Evolutionary conservation across 176 grass and related monocot genomes (phyloP), one percentile per base, ranked within the genome.

Genomic region (Coix lacrymajobi): DNA sequence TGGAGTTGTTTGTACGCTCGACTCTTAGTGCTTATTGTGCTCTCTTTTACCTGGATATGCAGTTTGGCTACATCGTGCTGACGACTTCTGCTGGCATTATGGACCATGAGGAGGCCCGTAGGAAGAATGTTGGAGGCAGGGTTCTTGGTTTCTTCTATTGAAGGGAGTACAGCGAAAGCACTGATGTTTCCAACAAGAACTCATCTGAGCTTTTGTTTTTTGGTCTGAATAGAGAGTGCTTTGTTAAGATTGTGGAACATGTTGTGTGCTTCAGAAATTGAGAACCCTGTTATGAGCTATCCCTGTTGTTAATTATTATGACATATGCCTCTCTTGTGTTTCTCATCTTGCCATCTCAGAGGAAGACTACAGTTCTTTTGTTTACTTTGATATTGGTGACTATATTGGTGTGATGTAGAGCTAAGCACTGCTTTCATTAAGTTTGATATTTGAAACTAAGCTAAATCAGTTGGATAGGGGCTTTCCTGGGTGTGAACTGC

Each of bases 31-130:
- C n/a, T n/a, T n/a, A 82, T 31, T 22, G 11, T 24, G 37, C 45
- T 51, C n/a, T 25, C 48, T 58, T 45, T 26, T 5, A 11, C 48
- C 11, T 73, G 22, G 28, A 48, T 79, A 2, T 88, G 75, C 65
- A 93, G 91, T 93, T 93, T 62, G 91, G 91, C 31, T 93, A 90
- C 75, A 93, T 93, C 0, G 91, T 93, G 40, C 83, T 93, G 46
- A 93, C 91, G 17, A 93, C 91, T 48, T 93, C 91, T 41, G 91
- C 91, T 20, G 91, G 91, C 16, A 93, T 93, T 30, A 93, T 93
- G 91, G 91, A 93, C 72, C 91, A 93, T 20, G 91, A 93, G 77
- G 91, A 94, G 37, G 92, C 92, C 16, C 79, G 92, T 61, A 69
- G 92, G 24, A 94, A 94, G 92, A 94, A 91, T 1, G 92, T 86